These are phyloP conservation scores for Alternaria panax DNA, from an alignment of 2,329 filamentous ascomycete species.

Conservation along the genomic window DNA sequence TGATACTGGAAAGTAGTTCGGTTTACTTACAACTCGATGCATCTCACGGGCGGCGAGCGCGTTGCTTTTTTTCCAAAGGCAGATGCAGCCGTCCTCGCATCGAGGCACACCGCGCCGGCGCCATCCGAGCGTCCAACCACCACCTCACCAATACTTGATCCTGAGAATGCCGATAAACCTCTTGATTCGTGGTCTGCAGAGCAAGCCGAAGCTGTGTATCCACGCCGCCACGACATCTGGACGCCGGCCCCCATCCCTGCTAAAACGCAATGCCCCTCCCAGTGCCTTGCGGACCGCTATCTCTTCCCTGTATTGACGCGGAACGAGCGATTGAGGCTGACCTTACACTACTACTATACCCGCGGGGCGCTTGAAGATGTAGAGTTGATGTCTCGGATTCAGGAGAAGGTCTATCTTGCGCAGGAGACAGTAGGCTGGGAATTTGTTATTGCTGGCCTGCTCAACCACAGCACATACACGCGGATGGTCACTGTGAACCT, in stretches of 20 bases:
- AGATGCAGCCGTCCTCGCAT: conserved; percentile 34
- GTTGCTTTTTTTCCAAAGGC: conserved; percentile 38
- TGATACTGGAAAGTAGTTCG: conserved; percentile 3
- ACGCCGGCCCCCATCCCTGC: conserved; percentile 27
- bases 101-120: conserved; percentile 26
- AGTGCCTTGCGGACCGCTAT: conserved; percentile 36
- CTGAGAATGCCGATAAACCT: conserved; percentile 26
- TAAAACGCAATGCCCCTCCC: conserved; percentile 17
- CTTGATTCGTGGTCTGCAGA: conserved; percentile 27
- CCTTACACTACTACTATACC: conserved; percentile 57
- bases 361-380: conserved; percentile 50
- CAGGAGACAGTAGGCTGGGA: conserved; percentile 57
- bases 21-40: conserved; percentile 18
- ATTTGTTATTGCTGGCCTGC: conserved; percentile 55
- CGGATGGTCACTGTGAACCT: conserved; percentile 55
- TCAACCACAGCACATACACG: conserved; percentile 55
- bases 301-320: conserved; percentile 46
- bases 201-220: conserved; percentile 26
- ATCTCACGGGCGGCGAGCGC: conserved; percentile 12
- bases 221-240: conserved; percentile 20
- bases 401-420: conserved; percentile 54
- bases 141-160: conserved; percentile 34
- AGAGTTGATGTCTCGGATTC: conserved; percentile 53
- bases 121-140: conserved; percentile 27
- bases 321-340: conserved; percentile 50